phyloP scores from a whole-genome alignment of 75 land plant genomes.

The Adiantum capillusveneris region DNA sequence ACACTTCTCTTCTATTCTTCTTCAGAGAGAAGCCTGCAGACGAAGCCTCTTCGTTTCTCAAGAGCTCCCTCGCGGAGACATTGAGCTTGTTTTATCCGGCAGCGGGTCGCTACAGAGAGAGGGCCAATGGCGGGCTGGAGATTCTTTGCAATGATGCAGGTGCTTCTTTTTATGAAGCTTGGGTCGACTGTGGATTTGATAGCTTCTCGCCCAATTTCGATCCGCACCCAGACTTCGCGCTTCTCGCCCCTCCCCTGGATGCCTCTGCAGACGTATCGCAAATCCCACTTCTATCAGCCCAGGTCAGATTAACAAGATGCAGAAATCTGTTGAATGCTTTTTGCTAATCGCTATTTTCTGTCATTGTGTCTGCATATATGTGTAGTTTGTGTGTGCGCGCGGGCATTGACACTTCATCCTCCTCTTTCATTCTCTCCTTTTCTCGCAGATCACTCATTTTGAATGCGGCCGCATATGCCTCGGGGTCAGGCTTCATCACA shows the following conservation, averaged over 20 bases:
- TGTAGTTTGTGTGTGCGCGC: too few relatives aligned
- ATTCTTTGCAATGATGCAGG: slow-evolving; percentile 21
- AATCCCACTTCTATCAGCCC: slow-evolving; percentile 17
- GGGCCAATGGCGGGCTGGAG: slow-evolving; percentile 14
- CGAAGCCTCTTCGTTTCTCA: slow-evolving; percentile 3
- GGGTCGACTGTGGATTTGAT: neutral
- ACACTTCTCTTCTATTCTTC: slow-evolving; percentile 17
- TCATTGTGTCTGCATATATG: too few relatives aligned
- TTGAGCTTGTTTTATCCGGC: slow-evolving; percentile 10
- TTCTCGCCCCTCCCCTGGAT: slow-evolving; percentile 2
- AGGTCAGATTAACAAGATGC: slow-evolving; percentile 6
- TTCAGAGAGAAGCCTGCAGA: neutral
- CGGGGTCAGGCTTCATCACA: slow-evolving; percentile 19
- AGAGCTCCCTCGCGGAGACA: slow-evolving; percentile 11
- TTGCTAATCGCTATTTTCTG: too few relatives aligned
- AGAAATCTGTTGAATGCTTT: too few relatives aligned
- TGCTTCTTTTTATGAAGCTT: slow-evolving; percentile 15
- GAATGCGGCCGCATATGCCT: slow-evolving; percentile 19
- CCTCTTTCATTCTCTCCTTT: neutral
- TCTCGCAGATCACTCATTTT: slow-evolving; percentile 22
- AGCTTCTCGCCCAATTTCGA: neutral
- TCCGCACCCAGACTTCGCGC: slow-evolving; percentile 9
- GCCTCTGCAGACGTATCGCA: slow-evolving; percentile 2
- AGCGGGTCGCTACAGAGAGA: slow-evolving; percentile 9
- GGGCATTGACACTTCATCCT: neutral